Conservation (phyloP, 2,329 filamentous ascomycete species). For the Pseudogymnoascus sp. region DNA sequence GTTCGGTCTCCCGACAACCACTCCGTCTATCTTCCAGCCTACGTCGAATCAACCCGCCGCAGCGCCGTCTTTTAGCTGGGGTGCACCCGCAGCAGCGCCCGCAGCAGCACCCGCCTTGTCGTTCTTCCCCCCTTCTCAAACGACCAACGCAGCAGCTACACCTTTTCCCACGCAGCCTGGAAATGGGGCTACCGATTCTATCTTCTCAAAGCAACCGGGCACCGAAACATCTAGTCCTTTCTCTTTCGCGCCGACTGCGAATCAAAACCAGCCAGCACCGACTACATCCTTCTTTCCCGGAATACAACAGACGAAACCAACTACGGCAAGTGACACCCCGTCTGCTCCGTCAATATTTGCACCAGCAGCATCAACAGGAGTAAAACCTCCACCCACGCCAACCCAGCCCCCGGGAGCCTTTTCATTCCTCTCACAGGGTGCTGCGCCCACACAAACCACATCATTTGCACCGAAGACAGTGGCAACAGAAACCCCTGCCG, state of each 20-base stretch:
- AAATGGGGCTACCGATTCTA: not conserved
- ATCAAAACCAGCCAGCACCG: not conserved
- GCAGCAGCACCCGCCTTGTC: not conserved
- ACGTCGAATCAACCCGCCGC: not conserved
- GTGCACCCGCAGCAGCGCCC: not conserved
- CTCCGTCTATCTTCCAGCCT: not conserved
- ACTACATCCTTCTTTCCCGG: not conserved
- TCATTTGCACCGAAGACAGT: not conserved
- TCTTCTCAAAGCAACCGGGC: not conserved
- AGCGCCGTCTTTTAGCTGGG: not conserved
- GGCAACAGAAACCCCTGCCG: not conserved
- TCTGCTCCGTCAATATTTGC: not conserved
- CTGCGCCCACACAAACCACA: not conserved
- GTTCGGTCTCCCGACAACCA: not conserved
- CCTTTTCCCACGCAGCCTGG: not conserved
- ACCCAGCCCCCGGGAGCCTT: not conserved
- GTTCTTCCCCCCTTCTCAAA: not conserved
- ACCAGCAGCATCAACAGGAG: not conserved
- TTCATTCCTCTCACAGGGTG: not conserved
- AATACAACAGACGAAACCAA: not conserved
- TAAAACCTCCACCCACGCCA: not conserved
- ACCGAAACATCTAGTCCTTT: not conserved
- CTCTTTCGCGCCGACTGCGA: not conserved
- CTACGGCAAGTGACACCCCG: not conserved
- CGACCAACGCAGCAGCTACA: not conserved